Conservation (phyloP, 1,284 basidiomycete species). For the Irpex sp. region DNA sequence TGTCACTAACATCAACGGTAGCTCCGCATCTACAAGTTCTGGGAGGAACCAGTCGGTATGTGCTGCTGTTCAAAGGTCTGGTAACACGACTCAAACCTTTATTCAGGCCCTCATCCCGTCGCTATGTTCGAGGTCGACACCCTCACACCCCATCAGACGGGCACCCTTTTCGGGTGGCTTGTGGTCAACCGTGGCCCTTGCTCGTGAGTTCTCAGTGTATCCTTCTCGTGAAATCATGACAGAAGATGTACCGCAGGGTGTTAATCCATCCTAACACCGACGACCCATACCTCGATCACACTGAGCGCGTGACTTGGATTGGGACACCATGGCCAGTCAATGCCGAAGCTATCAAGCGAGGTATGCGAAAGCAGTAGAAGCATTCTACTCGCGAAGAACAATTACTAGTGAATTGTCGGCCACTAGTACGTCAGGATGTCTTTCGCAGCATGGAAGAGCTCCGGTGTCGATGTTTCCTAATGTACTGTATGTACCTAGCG, state of each 20-base stretch:
- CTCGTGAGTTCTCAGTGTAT: constrained; percentile 42
- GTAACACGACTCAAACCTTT: background rate
- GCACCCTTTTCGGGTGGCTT: constrained; percentile 62
- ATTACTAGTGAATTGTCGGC: no score
- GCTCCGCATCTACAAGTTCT: constrained; percentile 63
- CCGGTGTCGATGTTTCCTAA: no score
- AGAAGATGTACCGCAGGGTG: constrained; percentile 39
- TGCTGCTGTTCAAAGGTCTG: background rate
- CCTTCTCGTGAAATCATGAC: background rate
- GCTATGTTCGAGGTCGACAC: constrained; percentile 73
- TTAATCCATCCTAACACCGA: constrained; percentile 73
- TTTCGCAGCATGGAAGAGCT: no score
- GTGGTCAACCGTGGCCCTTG: constrained; percentile 62
- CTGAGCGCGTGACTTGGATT: constrained; percentile 66
- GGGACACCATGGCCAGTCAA: constrained; percentile 55
- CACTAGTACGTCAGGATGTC: no score
- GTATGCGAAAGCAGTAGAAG: no score
- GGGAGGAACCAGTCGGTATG: constrained; percentile 60
- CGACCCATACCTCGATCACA: constrained; percentile 57
- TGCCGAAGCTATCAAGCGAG: constrained; percentile 15
- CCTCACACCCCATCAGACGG: constrained; percentile 63
- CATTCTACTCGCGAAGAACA: no score
- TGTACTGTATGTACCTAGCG: no score
- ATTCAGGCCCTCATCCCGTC: constrained; percentile 53
- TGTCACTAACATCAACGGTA: constrained; percentile 21